phyloP scores from a whole-genome alignment of 2,329 filamentous ascomycete genomes.

The Fusarium albosuccineum region DNA sequence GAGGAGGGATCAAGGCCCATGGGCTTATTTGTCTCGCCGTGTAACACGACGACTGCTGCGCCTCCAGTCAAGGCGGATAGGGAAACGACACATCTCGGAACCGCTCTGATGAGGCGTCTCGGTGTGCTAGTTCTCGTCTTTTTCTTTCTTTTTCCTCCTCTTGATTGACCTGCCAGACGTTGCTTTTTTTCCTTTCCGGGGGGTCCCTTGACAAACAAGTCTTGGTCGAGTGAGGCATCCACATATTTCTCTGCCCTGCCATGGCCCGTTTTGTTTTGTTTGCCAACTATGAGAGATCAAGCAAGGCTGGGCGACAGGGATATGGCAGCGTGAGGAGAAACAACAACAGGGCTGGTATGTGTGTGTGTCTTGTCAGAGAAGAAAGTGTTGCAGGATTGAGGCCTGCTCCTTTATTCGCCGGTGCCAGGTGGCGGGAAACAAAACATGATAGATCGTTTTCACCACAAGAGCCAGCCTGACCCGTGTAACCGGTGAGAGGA shows the following conservation, averaged over 20 bases:
- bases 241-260: background rate
- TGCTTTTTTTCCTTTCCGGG: constrained; percentile 22
- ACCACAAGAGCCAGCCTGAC: constrained; percentile 12
- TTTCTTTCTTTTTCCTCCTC: background rate
- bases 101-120: constrained; percentile 1
- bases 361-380: constrained; percentile 5
- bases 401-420: constrained; percentile 18
- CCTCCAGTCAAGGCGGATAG: background rate
- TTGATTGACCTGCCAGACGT: constrained; percentile 16
- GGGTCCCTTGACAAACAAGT: background rate
- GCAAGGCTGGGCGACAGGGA: background rate
- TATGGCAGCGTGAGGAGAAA: background rate
- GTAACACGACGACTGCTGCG: constrained; percentile 16
- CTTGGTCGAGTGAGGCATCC: background rate
- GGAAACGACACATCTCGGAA: background rate
- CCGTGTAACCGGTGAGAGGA: constrained; percentile 25
- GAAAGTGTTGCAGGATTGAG: constrained; percentile 14
- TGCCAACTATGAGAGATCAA: background rate
- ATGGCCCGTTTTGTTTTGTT: background rate
- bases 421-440: constrained; percentile 8
- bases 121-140: constrained; percentile 11
- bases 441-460: constrained; percentile 36
- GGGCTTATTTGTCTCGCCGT: constrained; percentile 18
- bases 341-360: constrained; percentile 6
- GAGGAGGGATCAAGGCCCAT: background rate